Evolutionary conservation across 192 early-diverging fungal species (phyloP).

Genomic region (Coemansia aciculifera): DNA sequence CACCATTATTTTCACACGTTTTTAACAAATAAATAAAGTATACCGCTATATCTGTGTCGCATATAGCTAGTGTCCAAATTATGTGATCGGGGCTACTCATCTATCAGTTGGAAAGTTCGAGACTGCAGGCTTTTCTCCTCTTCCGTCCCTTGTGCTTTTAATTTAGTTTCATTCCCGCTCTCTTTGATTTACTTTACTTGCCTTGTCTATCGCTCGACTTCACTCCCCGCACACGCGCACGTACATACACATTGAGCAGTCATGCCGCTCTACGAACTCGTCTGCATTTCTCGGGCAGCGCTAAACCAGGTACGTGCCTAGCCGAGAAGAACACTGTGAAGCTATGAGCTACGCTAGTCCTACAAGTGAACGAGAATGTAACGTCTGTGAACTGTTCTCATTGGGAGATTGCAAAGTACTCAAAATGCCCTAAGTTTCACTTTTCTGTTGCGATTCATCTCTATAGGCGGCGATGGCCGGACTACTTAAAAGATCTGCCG

Average conservation of each 20-base stretch:
- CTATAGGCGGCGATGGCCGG: slow-evolving; percentile 65
- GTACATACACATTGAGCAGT: slow-evolving; percentile 1
- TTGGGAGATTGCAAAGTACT: not conserved
- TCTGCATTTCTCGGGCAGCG: slow-evolving; percentile 64
- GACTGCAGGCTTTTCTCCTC: too few species aligned
- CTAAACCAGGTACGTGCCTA: slow-evolving; percentile 53
- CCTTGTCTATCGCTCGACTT: not conserved
- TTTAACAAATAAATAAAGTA: too few species aligned
- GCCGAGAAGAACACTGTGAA: not conserved
- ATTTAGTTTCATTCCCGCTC: not conserved
- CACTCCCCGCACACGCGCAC: not conserved
- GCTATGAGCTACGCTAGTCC: not conserved
- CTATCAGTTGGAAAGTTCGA: not conserved
- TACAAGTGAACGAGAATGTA: not conserved
- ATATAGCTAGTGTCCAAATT: too few species aligned
- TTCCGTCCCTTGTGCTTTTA: not conserved
- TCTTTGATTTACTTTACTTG: not conserved
- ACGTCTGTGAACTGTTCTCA: not conserved
- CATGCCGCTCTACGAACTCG: slow-evolving; percentile 72
- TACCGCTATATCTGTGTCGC: too few species aligned
- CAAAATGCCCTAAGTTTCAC: not conserved
- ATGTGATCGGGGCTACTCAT: not conserved
- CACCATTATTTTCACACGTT: not conserved
- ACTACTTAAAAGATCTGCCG: slow-evolving; percentile 73
- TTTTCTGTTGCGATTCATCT: not conserved